Evolutionary conservation across 2,329 filamentous ascomycete species (phyloP), one percentile per base, ranked within the genome.

Genomic region (Fragosphaeria purpurea): DNA sequence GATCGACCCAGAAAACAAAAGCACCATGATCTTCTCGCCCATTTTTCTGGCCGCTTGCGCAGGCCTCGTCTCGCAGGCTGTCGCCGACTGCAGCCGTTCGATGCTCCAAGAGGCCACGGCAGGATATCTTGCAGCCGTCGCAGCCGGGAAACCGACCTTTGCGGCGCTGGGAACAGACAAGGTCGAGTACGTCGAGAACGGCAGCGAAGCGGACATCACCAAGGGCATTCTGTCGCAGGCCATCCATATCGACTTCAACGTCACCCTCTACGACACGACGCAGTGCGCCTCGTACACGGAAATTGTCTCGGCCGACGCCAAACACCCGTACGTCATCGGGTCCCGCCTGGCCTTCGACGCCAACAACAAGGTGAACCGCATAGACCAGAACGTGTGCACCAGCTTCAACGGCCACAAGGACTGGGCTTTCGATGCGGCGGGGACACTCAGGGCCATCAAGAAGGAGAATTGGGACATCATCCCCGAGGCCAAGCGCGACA

Each of bases 251-350:
- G 56, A 60, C 54, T 58, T 54, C 49, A 55, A 54, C 49, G 53
- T 53, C 50, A 55, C 46, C 48, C 41, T 60, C 34, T 52, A 55
- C 52, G 58, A 60, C 48, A 59, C 57, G n/a, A 54, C 52, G 42
- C 49, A 56, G 46, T 60, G 58, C 49, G 58, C 58, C 40, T 46
- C 58, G 3, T 53, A 47, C 42, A 56, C 52, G 33, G 56, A 57
- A 50, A 33, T 57, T 30, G 47, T 45, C 11, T 33, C 56, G 31
- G 43, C 56, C 31, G 45, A 48, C 4, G 38, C 31, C 37, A 49
- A 51, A 46, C 56, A 56, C 41, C 53, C 55, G 11, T 58, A 57
- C 51, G 52, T 58, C 9, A 58, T 58, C 46, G 48, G 47, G 41
- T 52, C 56, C 31, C 55, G 50, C 11, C 39, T 58, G n/a, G 41